phyloP scores from a whole-genome alignment of 495 filamentous ascomycete genomes.

The Barbatosphaeria neglecta region DNA sequence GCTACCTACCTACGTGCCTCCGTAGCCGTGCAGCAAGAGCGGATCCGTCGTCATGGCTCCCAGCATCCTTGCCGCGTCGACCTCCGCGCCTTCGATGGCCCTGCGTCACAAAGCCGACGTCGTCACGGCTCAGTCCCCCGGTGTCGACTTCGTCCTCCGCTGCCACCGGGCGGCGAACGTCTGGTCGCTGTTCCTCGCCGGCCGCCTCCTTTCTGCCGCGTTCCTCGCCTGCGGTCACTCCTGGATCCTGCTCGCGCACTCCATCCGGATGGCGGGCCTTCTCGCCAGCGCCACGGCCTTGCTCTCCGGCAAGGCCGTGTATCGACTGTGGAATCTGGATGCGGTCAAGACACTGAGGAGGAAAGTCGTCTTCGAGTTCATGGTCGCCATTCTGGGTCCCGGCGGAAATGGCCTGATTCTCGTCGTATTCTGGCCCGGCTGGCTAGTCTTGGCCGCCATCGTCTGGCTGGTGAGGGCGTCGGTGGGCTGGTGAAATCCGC shows the following conservation, averaged over 20 bases:
- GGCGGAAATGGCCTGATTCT: constrained; percentile 26
- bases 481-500: constrained; percentile 5
- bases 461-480: constrained; percentile 10
- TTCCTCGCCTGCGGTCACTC: constrained; percentile 14
- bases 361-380: constrained; percentile 32
- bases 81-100: constrained; percentile 12
- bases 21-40: neutral
- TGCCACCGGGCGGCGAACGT: constrained; percentile 16
- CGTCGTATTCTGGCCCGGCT: constrained; percentile 39
- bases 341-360: constrained; percentile 18
- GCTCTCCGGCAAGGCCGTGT: constrained; percentile 3
- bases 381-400: constrained; percentile 27
- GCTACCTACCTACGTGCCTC: neutral
- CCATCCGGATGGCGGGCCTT: constrained; percentile 7
- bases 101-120: constrained; percentile 10
- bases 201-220: constrained; percentile 1
- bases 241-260: constrained; percentile 8
- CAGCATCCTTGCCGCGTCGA: constrained; percentile 19
- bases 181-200: neutral
- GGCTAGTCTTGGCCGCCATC: constrained; percentile 20
- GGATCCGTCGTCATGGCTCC: neutral
- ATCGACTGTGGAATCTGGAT: constrained; percentile 21
- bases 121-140: constrained; percentile 10
- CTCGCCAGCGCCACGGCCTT: constrained; percentile 9
- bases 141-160: constrained; percentile 14